Base-by-base conservation (phyloP, 1,284 basidiomycete species). In the Moesziomyces parantarcticus region DNA sequence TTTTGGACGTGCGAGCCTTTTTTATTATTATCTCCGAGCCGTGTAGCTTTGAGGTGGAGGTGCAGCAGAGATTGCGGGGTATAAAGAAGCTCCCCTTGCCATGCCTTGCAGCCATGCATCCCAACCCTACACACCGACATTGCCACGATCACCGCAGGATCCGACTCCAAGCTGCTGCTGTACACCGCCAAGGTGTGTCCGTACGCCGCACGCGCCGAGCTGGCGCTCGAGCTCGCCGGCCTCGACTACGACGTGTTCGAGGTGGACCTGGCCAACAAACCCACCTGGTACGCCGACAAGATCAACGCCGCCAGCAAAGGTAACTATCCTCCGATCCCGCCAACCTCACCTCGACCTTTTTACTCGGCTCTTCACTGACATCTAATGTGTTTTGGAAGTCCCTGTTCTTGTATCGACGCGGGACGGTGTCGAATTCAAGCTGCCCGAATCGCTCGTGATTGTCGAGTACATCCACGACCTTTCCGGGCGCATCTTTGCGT, bases 171-270 rank as follows among this genome's bases (percentile, higher is more conserved):
- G 9, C 21, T 57, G n/a, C 48, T 57, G 14, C 64, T 67, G 13
- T 67, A 67, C 54, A 67, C 64, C 11, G 64, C 58, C 21, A 67
- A 69, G 44, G 59, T 63, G 23, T 63, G 66, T 45, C 59, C 66
- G 1, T 69, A 63, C 34, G 66, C 66, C 1, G 58, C 60, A 1
- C 34, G 65, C 4, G 50, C 59, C n/a, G 58, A 62, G 50, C 50
- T 68, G 14, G 65, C 65, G 2, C 46, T 63, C 3, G 45, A 40
- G 10, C 21, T 57, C 3, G 58, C 54, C 5, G 55, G 55, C 2
- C 21, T 62, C 5, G 16, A 22, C 10, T 57, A 62, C 50, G 54
- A 64, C 10, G 48, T 21, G n/a, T 63, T 26, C 41, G 66, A 58
- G 43, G 34, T 69, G 13, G 60, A 69, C 25, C 49, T 69, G 39